Conservation (phyloP, 306 rosid genomes). For the Hippophae gyantsensis region DNA sequence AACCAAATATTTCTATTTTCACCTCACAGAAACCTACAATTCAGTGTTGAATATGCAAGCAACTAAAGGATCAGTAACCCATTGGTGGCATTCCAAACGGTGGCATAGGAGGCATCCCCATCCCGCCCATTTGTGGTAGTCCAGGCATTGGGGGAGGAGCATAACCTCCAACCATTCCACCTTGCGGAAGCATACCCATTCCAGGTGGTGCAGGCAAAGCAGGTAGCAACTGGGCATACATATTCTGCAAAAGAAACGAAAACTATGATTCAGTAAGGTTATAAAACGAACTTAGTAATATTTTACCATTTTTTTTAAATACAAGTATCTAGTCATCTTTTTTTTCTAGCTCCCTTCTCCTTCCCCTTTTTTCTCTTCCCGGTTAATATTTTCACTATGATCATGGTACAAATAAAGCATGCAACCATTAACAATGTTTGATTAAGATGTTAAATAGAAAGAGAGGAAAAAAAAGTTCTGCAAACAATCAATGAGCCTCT, state of each 20-base stretch:
- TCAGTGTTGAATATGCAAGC: constrained; percentile 2
- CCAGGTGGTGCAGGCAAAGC: constrained; percentile 95
- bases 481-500: not conserved
- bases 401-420: not conserved
- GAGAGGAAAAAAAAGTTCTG: not conserved
- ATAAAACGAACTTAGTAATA: no score
- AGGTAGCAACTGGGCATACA: constrained; percentile 96
- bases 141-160: constrained; percentile 16
- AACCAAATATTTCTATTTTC: not conserved
- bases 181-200: constrained; percentile 24
- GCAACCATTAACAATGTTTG: not conserved
- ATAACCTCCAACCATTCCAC: constrained; percentile 62
- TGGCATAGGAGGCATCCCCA: constrained; percentile 95
- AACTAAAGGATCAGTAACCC: constrained; percentile 31
- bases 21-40: not conserved
- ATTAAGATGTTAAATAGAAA: not conserved
- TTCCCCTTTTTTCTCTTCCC: no score
- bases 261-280: no score
- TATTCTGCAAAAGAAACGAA: constrained; percentile 53
- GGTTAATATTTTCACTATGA: not conserved
- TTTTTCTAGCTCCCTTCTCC: no score
- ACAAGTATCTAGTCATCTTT: no score
- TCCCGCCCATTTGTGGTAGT: constrained; percentile 60
- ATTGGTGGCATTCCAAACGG: constrained; percentile 86
- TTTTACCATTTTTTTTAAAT: no score